A percentile compares a stretch with the other conserved stretches of the same genome.
Evolutionary conservation across 1,284 basidiomycete species (phyloP).

Genomic region (Heterobasidion annosum): DNA sequence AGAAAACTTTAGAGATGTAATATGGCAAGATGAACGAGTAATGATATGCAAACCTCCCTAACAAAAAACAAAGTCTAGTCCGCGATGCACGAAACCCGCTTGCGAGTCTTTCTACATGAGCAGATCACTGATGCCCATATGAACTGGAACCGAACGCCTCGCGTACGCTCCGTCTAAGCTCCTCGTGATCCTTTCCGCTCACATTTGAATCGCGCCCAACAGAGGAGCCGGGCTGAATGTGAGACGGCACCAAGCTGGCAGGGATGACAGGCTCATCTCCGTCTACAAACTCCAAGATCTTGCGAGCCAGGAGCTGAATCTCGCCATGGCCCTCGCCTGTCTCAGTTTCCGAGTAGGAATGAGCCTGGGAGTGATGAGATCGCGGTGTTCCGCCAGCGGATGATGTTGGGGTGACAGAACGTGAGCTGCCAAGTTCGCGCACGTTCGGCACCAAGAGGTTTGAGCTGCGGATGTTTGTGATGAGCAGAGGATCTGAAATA

Average conservation of each 20-base stretch:
- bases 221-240: slow-evolving; percentile 51
- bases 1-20: not conserved
- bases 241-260: slow-evolving; percentile 53
- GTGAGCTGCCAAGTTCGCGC: slow-evolving; percentile 69
- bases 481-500: slow-evolving; percentile 67
- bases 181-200: slow-evolving; percentile 59
- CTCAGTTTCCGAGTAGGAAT: slow-evolving; percentile 76
- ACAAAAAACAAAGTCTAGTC: not conserved
- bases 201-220: slow-evolving; percentile 38
- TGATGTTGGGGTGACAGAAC: slow-evolving; percentile 62
- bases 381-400: slow-evolving; percentile 63
- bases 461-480: slow-evolving; percentile 82
- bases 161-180: slow-evolving; percentile 68
- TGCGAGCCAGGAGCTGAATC: slow-evolving; percentile 76
- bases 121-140: slow-evolving; percentile 12
- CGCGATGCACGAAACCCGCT: too few relatives aligned
- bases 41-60: not conserved
- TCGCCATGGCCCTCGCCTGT: slow-evolving; percentile 78
- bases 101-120: too few relatives aligned
- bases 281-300: slow-evolving; percentile 83
- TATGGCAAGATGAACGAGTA: not conserved
- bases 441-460: slow-evolving; percentile 78
- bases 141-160: slow-evolving; percentile 51
- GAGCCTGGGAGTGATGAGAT: slow-evolving; percentile 58
- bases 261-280: slow-evolving; percentile 52